These are phyloP conservation scores for Peronospora belbahrii DNA, from an alignment of 352 stramenopile species.

Conservation along the genomic window DNA sequence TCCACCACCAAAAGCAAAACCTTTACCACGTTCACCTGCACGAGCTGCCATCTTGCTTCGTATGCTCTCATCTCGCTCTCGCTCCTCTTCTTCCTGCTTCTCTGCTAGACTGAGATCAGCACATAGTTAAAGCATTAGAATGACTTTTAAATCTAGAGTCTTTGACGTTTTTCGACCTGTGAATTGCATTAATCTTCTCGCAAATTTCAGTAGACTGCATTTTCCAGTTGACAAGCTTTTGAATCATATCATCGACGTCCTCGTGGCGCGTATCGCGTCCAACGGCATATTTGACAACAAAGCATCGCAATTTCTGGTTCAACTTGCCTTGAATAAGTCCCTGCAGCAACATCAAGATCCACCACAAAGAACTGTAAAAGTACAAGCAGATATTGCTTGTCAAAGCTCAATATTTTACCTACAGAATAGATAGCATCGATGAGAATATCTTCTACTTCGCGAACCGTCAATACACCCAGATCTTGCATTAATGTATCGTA, in stretches of 20 bases:
- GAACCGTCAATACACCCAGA: constrained; percentile 70
- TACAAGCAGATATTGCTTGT: no score
- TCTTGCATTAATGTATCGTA: constrained; percentile 76
- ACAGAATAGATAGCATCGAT: constrained; percentile 92
- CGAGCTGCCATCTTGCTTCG: constrained; percentile 43
- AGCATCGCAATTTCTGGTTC: constrained; percentile 76
- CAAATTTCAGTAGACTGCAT: constrained; percentile 47
- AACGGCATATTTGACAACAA: constrained; percentile 84
- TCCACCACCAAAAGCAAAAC: constrained; percentile 10
- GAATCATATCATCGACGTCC: constrained; percentile 85
- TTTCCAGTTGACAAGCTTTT: constrained; percentile 84
- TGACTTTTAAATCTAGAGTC: background rate
- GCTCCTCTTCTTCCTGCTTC: constrained; percentile 44
- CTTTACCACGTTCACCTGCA: constrained; percentile 43
- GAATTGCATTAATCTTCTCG: constrained; percentile 59
- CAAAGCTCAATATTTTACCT: no score
- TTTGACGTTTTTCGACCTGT: constrained; percentile 29
- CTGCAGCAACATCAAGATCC: constrained; percentile 30
- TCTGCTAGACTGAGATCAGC: constrained; percentile 38
- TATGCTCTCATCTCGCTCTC: constrained; percentile 39
- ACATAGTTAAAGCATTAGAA: constrained; percentile 1
- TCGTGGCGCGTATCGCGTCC: constrained; percentile 80
- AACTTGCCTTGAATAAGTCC: constrained; percentile 87
- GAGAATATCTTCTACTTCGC: constrained; percentile 88
- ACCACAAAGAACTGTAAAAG: no score